Evolutionary conservation across 2,329 filamentous ascomycete genomes (phyloP), one percentile per base, ranked within the genome.

Genomic region (Akanthomyces uredinophilus): DNA sequence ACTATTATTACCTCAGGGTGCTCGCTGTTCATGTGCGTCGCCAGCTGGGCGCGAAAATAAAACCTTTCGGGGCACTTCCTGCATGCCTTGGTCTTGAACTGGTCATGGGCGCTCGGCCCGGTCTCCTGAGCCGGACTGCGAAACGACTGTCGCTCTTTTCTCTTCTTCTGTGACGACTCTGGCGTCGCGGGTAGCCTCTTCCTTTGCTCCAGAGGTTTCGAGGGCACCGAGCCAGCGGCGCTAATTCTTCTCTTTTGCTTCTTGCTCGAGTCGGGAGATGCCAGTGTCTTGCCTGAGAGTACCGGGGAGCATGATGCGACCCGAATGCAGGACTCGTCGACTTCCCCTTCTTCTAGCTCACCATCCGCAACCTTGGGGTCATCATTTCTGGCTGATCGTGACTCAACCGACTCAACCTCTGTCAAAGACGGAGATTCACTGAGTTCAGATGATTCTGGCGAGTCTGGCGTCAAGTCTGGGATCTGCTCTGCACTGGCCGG

Each of bases 81-180:
- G 43, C 59, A 61, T 16, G 51, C 35, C 20, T n/a, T 61, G 6
- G 44, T 55, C 59, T 55, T 61, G 59, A 49, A 55, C 44, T 54
- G 59, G n/a, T 54, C 59, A 43, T 55, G 50, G 10, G 51, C 59
- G 14, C 51, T 61, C 0, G 50, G 59, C n/a, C 50, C 51, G 1
- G 16, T 32, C 13, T 53, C 29, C 47, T 39, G 58, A 4, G 27
- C 4, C 8, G 39, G 27, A 18, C 50, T 60, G 39, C 27, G 39
- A 27, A 53, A 27, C 29, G 59, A 41, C 51, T 24, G 16, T 18
- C 51, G 50, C 6, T 50, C 43, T 7, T 32, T 41, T 13, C 22
- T 49, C 59, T 41, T 55, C 50, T 47, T 53, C 1, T 10, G 22
- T 18, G 50, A 18, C 60, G 35, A 24, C 6, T 51, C 29, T 1